Evolutionary conservation across 257 asterid species (phyloP).

Genomic region (Solanum pennellii): DNA sequence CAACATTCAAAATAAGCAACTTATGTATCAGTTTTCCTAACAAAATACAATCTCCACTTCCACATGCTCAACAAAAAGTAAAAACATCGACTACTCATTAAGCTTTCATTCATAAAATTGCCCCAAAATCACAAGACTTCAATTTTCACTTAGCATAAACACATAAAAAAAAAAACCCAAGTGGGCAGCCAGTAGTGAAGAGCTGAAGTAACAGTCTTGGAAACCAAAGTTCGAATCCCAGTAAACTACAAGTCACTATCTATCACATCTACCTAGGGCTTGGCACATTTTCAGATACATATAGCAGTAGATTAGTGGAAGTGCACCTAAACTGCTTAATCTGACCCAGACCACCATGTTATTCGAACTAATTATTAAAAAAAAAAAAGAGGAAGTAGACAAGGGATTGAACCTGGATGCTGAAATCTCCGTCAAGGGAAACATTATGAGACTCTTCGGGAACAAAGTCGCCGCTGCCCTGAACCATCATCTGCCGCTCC

Average conservation of each 20-base stretch:
- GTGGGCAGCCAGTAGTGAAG: neutral
- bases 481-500: constrained; percentile 92
- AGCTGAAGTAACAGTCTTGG: neutral
- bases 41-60: neutral
- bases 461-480: constrained; percentile 66
- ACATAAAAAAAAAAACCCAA: neutral
- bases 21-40: neutral
- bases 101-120: neutral
- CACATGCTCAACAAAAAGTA: neutral
- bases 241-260: neutral
- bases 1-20: neutral
- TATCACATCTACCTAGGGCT: neutral
- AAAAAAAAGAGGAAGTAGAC: neutral
- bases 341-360: neutral
- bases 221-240: neutral
- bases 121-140: neutral
- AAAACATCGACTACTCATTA: neutral
- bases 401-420: constrained; percentile 23
- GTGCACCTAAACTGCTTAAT: neutral
- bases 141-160: neutral
- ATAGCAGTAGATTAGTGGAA: neutral
- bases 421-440: constrained; percentile 35
- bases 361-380: neutral
- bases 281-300: neutral
- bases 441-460: constrained; percentile 31